Percentiles rank a stretch among this genome's conserved stretches.
Conservation (phyloP, 2,329 filamentous ascomycete species). For the Dothistroma septosporum region DNA sequence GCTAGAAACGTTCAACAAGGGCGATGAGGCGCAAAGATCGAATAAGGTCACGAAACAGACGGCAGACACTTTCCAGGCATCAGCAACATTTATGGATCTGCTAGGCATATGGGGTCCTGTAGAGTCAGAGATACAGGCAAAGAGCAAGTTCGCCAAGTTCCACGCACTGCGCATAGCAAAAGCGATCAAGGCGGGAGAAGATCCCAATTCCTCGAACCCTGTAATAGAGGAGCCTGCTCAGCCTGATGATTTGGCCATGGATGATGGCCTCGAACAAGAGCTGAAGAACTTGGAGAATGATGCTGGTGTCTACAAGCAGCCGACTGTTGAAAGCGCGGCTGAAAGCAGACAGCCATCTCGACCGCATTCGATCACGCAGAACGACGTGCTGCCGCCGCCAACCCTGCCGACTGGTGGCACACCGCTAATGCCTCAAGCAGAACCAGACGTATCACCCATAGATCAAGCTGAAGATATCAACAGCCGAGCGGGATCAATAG, state of each 20-base stretch:
- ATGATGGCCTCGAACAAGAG: conserved; percentile 29
- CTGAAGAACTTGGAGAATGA: conserved; percentile 27
- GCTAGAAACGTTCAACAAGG: conserved; percentile 78
- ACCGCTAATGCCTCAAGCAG: conserved; percentile 4
- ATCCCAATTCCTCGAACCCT: conserved; percentile 89
- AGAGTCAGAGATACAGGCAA: conserved; percentile 72
- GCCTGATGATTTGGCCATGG: conserved; percentile 11
- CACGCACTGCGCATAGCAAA: conserved; percentile 87
- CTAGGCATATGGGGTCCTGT: conserved; percentile 75
- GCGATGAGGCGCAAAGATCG: conserved; percentile 74
- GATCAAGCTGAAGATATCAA: conserved; percentile 37
- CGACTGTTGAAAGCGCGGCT: conserved; percentile 58
- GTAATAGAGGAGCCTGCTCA: conserved; percentile 49
- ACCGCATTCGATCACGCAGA: conserved; percentile 25
- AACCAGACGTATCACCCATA: conserved; percentile 50
- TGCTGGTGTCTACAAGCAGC: conserved; percentile 37
- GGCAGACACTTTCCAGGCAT: conserved; percentile 87
- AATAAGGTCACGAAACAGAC: conserved; percentile 69
- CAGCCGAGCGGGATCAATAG: conserved; percentile 46
- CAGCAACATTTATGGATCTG: conserved; percentile 86
- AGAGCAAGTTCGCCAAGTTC: conserved; percentile 96
- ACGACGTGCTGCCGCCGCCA: conserved; percentile 39
- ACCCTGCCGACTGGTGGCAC: conserved; percentile 35
- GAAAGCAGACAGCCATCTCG: conserved; percentile 51
- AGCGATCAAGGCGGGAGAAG: conserved; percentile 82